A percentile compares a stretch with the other conserved stretches of the same genome.
phyloP scores from a whole-genome alignment of 441 rosid genomes.

The Bocquillonia castaneifolia region DNA sequence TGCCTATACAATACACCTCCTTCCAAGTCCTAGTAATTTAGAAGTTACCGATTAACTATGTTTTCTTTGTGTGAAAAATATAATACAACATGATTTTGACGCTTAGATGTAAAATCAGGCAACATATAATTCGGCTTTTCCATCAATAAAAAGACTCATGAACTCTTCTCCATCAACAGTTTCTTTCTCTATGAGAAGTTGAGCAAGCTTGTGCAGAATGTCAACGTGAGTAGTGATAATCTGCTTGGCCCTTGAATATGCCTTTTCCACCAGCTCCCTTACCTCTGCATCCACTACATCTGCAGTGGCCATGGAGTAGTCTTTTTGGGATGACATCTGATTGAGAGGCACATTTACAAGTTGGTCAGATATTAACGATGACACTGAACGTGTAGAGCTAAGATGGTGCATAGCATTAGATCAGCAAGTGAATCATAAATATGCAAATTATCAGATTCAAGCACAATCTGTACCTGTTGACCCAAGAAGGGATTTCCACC shows the following conservation, averaged over 20 bases:
- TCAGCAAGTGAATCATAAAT: neutral
- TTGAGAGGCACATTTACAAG: neutral
- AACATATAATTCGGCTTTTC: conserved; percentile 69
- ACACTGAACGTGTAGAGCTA: neutral
- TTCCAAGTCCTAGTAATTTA: neutral
- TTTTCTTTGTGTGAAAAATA: conserved; percentile 9
- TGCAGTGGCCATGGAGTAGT: conserved; percentile 96
- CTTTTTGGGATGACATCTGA: conserved; percentile 94
- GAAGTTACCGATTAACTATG: neutral
- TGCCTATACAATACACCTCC: neutral
- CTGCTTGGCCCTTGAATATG: conserved; percentile 64
- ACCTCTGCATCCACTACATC: conserved; percentile 90
- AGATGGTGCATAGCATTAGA: neutral
- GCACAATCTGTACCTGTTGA: conserved; percentile 48
- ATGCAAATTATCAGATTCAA: neutral
- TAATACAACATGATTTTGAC: conserved; percentile 22
- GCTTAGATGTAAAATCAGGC: conserved; percentile 25
- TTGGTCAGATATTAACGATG: neutral
- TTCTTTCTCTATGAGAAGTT: conserved; percentile 79
- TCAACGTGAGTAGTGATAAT: conserved; percentile 71
- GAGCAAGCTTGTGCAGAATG: conserved; percentile 82
- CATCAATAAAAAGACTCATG: conserved; percentile 86
- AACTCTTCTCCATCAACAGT: conserved; percentile 88
- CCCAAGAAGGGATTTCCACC: conserved; percentile 97
- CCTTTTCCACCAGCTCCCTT: conserved; percentile 73